These are phyloP conservation scores for Fusarium euwallaceae DNA, from an alignment of 2,329 filamentous ascomycete genomes.

Conservation along the genomic window DNA sequence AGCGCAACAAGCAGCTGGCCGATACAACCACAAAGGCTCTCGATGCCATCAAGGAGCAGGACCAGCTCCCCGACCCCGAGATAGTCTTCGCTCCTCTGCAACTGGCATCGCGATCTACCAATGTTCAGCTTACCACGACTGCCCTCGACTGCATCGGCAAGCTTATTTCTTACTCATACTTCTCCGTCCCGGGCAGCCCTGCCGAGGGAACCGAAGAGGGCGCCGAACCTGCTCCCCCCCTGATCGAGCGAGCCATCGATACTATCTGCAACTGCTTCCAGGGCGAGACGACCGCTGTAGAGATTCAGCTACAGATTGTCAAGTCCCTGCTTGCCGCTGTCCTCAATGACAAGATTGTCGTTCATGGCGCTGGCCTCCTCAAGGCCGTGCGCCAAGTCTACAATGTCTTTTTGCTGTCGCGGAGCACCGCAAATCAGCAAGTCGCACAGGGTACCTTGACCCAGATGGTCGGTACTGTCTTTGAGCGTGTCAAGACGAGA, in stretches of 20 bases:
- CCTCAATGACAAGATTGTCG: conserved; percentile 98
- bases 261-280: conserved; percentile 99
- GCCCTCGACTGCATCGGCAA: conserved; percentile 98
- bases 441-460: conserved; percentile 96
- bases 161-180: conserved; percentile 98
- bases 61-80: conserved; percentile 88
- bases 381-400: conserved; percentile 99
- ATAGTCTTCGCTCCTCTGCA: conserved; percentile 92
- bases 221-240: conserved; percentile 66
- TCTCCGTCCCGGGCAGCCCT: conserved; percentile 75
- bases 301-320: conserved; percentile 97
- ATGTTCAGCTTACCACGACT: conserved; percentile 86
- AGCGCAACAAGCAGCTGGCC: conserved; percentile 85
- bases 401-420: conserved; percentile 97
- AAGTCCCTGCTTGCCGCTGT: conserved; percentile 96
- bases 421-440: conserved; percentile 94
- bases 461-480: conserved; percentile 98
- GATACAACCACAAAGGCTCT: conserved; percentile 87
- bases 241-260: conserved; percentile 98
- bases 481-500: conserved; percentile 90
- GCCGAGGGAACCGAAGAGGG: conserved; percentile 57
- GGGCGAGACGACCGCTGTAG: conserved; percentile 90
- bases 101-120: conserved; percentile 88
- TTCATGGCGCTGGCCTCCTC: conserved; percentile 93
- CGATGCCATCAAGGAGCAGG: conserved; percentile 86